Base-by-base conservation (phyloP, 768 basidiomycete species). In the Rhizopogon sp. region DNA sequence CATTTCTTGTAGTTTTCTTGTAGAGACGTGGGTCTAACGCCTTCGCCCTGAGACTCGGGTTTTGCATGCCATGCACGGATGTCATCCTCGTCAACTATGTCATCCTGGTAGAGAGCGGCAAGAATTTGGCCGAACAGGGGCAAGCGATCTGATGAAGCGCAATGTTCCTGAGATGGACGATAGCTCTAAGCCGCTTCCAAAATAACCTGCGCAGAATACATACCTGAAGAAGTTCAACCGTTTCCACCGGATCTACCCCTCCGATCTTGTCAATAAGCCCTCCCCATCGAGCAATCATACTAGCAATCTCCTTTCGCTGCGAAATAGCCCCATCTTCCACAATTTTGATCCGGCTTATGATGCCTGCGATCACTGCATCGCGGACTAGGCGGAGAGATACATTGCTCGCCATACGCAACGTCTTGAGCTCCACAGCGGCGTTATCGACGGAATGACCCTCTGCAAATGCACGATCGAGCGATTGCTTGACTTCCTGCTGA, bases 321-420 rank as follows among this genome's bases (percentile, higher is more conserved):
- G 75, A 75, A 3, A 67, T 69, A 0, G 78, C 74, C 33, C 81
- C 81, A 3, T 77, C 81, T 2, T 80, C 79, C 1, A 84, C 76
- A 41, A 92, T 71, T 47, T 74, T 74, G 44, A 94, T 85, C 56
- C 80, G 80, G 56, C 84, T 83, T 53, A 96, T 84, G 55, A 98
- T 78, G 39, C 84, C 89, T n/a, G 79, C 79, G 39, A 98, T 78
- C n/a, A 98, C 91, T 14, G 88, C 89, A 69, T 94, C 88, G 50
- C 90, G 79, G 14, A 97, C 94, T 50, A 84, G 78, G n/a, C 79
- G 80, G 17, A 97, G 78, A 10, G 90, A 82, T 28, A 98, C 96
- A 63, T 98, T 98, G 64, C 88, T 90, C 37, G 93, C 93, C 92
- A 98, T 96, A 47, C 95, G 89, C 43, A 99, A 80, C 43, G 96